These are phyloP conservation scores for Trypanosoma boissoni DNA, from an alignment of 208 protist species.

Conservation along the genomic window DNA sequence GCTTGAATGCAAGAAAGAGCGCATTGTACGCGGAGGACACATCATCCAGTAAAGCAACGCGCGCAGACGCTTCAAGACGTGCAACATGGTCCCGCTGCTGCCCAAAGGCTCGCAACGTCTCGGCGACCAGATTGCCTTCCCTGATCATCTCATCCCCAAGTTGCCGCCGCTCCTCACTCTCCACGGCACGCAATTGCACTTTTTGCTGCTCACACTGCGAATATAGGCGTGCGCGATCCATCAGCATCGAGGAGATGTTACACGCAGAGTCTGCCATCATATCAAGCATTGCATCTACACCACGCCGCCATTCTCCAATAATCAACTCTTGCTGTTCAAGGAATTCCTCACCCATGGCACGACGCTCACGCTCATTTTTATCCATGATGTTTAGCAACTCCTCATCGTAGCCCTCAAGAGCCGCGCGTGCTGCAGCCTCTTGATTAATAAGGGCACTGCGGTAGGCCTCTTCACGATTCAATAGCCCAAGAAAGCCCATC, in stretches of 20 bases:
- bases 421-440: slow-evolving; percentile 31
- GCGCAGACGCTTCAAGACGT: slow-evolving; percentile 19
- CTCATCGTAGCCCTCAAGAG: slow-evolving; percentile 13
- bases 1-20: slow-evolving; percentile 35
- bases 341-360: slow-evolving; percentile 16
- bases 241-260: slow-evolving; percentile 3
- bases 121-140: slow-evolving; percentile 20
- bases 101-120: slow-evolving; percentile 29
- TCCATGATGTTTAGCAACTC: slow-evolving; percentile 16
- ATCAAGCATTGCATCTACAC: slow-evolving; percentile 10
- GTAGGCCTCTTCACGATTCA: slow-evolving; percentile 14
- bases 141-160: slow-evolving; percentile 19
- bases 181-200: slow-evolving; percentile 5
- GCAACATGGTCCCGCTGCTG: slow-evolving; percentile 13
- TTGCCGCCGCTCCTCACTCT: slow-evolving; percentile 19
- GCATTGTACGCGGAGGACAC: slow-evolving; percentile 21
- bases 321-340: slow-evolving; percentile 10
- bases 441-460: slow-evolving; percentile 15
- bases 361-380: slow-evolving; percentile 9
- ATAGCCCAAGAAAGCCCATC: slow-evolving; percentile 7
- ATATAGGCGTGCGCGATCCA: slow-evolving; percentile 6
- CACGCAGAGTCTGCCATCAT: not conserved
- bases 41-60: slow-evolving; percentile 23
- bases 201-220: slow-evolving; percentile 8
- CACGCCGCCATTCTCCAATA: slow-evolving; percentile 18